Base-by-base conservation (phyloP, 306 rosid species). In the Psophocarpus tetragonolobus region DNA sequence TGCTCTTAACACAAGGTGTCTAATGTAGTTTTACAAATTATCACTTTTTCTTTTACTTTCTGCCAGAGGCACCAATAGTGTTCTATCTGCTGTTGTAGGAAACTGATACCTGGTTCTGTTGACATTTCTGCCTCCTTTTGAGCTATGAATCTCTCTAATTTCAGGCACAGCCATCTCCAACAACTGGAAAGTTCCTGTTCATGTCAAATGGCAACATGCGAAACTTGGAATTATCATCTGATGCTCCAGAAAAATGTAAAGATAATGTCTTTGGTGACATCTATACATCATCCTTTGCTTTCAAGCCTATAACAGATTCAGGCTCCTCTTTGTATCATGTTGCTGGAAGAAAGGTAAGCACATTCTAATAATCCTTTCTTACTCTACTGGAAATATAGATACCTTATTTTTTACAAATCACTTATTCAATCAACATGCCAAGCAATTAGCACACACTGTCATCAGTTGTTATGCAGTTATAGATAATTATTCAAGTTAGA, bases 101-200 rank as follows among this genome's bases (percentile, higher is more conserved):
- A 57, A 45, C 23, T 41, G 69, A 64, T 65, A 21, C 57, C 29
- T 48, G 48, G 53, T 71, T 75, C 58, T 67, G 7, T 42, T 50
- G 71, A 54, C 33, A 30, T 75, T 61, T 82, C 30, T 61, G 56
- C 48, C 38, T 56, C 33, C 9, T 70, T 13, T 64, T 85, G 76
- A 84, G 77, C 56, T 81, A 56, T 84, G 87, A 70, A 83, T 73
- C 83, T 81, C 73, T 86, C 65, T 53, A 71, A 67, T 80, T 78
- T 88, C 91, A 94, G 97, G 96, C 91, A 70, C 98, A 94, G 65
- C 96, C 90, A 73, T 94, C 98, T 80, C 98, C 98, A 80, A 94
- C 97, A 73, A 94, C 97, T 10, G 98, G 98, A 33, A 94, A 90
- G 80, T 89, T 89, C 73, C 81, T 87, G 8, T 92, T 94, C 66